Conservation (phyloP, 2,329 filamentous ascomycete species). For the Fusarium sp. region DNA sequence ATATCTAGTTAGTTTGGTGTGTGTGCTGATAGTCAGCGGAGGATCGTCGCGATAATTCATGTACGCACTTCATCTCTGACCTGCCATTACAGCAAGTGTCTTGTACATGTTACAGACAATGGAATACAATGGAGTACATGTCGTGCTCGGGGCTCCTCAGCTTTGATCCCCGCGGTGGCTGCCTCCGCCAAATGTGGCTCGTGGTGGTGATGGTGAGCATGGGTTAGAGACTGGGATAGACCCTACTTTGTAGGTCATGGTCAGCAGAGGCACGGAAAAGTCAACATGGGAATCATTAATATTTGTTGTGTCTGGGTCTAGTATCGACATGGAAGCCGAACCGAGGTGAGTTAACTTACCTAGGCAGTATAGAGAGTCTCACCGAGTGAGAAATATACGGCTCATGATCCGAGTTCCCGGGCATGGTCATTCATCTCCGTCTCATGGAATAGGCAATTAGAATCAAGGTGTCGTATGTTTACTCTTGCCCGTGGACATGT, state of each 20-base stretch:
- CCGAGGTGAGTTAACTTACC: neutral
- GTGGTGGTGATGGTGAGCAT: conserved; percentile 10
- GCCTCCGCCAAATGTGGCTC: conserved; percentile 9
- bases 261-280: conserved; percentile 37
- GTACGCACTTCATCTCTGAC: conserved; percentile 11
- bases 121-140: conserved; percentile 6
- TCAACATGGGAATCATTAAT: conserved; percentile 1
- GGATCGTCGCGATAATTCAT: neutral
- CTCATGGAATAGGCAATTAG: neutral
- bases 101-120: neutral
- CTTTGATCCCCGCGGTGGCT: conserved; percentile 34
- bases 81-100: conserved; percentile 13
- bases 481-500: conserved; percentile 3
- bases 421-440: neutral
- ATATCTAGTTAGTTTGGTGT: neutral
- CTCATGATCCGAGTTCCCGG: conserved; percentile 16
- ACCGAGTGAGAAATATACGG: conserved; percentile 2
- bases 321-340: conserved; percentile 21
- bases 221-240: conserved; percentile 12
- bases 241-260: conserved; percentile 31
- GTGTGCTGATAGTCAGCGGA: conserved; percentile 1
- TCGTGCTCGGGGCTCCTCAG: conserved; percentile 35
- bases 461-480: conserved; percentile 18
- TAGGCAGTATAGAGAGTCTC: neutral
- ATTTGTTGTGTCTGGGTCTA: neutral